Percentiles rank a stretch among this genome's conserved stretches.
These are phyloP conservation scores for Komagataella kurtzmanii DNA, from an alignment of 805 yeast species.

Conservation along the genomic window DNA sequence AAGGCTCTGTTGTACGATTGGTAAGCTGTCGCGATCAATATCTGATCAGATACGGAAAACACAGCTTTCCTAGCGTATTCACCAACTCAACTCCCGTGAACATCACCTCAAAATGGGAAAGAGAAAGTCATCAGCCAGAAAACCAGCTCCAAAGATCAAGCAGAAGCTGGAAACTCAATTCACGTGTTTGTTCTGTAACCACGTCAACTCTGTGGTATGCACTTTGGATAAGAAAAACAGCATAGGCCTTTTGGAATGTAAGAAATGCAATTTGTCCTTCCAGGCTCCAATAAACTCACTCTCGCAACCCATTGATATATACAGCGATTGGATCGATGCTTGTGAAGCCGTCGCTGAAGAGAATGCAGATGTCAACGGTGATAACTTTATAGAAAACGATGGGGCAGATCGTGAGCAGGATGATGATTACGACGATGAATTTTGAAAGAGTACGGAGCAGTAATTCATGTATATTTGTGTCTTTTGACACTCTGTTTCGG, in stretches of 20 bases:
- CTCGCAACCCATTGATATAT: constrained; percentile 87
- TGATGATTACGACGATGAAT: constrained; percentile 10
- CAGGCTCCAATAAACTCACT: constrained; percentile 77
- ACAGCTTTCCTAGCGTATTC: not conserved
- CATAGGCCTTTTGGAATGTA: constrained; percentile 77
- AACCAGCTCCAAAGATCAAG: constrained; percentile 67
- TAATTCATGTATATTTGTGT: not conserved
- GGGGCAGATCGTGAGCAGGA: constrained; percentile 11
- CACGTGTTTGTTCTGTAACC: constrained; percentile 90
- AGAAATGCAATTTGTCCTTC: constrained; percentile 88
- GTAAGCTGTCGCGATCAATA: not conserved
- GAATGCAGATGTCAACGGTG: constrained; percentile 10
- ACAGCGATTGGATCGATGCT: constrained; percentile 97
- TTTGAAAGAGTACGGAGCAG: not conserved
- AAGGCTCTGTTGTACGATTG: too few species aligned
- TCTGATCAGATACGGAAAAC: not conserved
- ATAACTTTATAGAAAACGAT: constrained; percentile 20
- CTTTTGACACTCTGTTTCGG: not conserved
- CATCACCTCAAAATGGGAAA: constrained; percentile 13
- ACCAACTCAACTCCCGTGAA: not conserved
- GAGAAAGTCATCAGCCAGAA: constrained; percentile 75
- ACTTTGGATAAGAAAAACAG: constrained; percentile 76
- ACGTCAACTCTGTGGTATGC: constrained; percentile 84
- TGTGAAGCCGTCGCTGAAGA: constrained; percentile 80
- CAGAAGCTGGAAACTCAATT: constrained; percentile 73